Evolutionary conservation across 1,139 yeast species (phyloP), one percentile per base, ranked within the genome.

Genomic region (Taphrina pruni): DNA sequence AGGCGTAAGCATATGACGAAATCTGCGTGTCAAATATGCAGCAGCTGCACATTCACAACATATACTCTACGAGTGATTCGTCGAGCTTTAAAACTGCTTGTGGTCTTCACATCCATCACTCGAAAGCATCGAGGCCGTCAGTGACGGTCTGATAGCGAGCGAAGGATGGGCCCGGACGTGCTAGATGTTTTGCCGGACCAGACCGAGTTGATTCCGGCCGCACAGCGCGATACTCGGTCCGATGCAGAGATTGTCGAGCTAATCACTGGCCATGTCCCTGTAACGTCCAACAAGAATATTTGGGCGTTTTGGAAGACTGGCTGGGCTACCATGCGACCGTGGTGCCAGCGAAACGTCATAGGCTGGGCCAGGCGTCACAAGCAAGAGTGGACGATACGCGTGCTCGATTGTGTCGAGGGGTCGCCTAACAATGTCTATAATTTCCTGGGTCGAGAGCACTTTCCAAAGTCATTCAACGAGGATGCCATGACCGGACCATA

Each of bases 261-360:
- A 9, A 43, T 58, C 52, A 45, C 20, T 7, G 9, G 7, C 9
- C 20, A 36, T 45, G 35, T 17, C 11, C 51, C 51, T 1, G 54
- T 58, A 6, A 58, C 62, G 12, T 45, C 54, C 32, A 45, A 26
- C 6, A 43, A 36, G 54, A 58, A 58, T 6, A 35, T 58, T 9
- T 58, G 62, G 62, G 62, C 62, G 1, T 58, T 58, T 6, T 58
- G 62, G 62, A 21, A 58, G 20, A 58, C 62, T 8, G 62, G 62
- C 1, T 58, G 62, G 62, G 20, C 3, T 1, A 45, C 51, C 11
- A 43, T 58, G 54, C 43, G 45, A 2, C 62, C 62, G 11, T 58
- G 62, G 62, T 45, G 52, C 35, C 38, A 58, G 32, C 51, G 62
- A 20, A 58, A 58, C 11, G 62, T 58, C 35, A 58, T 45, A 1